Base-by-base conservation (phyloP, 495 filamentous ascomycete genomes). In the Talaromyces borbonicus region DNA sequence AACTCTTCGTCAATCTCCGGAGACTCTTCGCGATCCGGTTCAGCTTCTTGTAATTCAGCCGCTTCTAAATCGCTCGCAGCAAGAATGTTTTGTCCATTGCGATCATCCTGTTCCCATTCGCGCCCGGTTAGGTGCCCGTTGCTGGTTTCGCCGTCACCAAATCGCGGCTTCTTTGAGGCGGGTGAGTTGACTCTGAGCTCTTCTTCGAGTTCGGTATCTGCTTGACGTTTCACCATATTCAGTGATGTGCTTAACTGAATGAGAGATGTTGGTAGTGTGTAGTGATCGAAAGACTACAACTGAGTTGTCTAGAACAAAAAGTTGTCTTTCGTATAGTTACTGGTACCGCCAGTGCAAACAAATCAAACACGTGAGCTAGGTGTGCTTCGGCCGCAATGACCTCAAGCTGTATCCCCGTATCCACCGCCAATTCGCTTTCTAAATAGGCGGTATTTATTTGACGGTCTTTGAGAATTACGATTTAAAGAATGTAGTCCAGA, bases 141-240 rank as follows among this genome's bases (percentile, higher is more conserved):
- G 36, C 49, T 51, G 54, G 59, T 45, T 50, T 50, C 49, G 47
- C 65, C 70, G 32, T 81, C 78, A 37, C 81, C 79, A 46, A 83
- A 65, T 29, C 85, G 79, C 20, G 78, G 77, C 55, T 80, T 83
- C 66, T 95, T 95, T 16, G 83, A 82, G 23, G 74, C 77, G 1
- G 87, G 87, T 8, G 87, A 90, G 22, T 71, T 75, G 18, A 62
- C 58, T 15, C 63, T 67, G 5, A 65, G 57, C 16, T 77, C 56
- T 35, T 81, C 76, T 52, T 92, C 86, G n/a, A 92, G 70, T 38
- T 82, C 69, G 54, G 87, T 78, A 46, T 82, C 78, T 42, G 87
- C 88, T 48, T 73, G 79, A 65, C 88, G 77, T 65, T 95, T 93
- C 11, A 79, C 68, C 81, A 86, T 87, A 55, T 51, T 59, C 36